Percentiles rank a stretch among this genome's conserved stretches.
These are phyloP conservation scores for Imleria badia DNA, from an alignment of 768 basidiomycete genomes.

Conservation along the genomic window DNA sequence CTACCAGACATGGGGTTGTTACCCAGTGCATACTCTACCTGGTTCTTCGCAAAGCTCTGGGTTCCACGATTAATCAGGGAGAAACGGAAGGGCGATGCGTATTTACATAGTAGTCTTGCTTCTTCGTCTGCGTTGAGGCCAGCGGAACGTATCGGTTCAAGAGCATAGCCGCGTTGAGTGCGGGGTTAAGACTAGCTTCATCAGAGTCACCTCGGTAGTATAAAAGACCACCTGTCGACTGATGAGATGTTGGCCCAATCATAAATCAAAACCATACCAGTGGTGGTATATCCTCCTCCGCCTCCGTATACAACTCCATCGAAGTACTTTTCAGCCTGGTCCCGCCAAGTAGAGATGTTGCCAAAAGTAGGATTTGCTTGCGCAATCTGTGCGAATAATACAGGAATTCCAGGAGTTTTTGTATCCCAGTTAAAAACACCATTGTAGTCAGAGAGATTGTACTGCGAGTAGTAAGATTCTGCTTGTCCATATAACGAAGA, in stretches of 20 bases:
- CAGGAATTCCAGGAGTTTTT: conserved; percentile 70
- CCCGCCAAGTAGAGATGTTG: conserved; percentile 66
- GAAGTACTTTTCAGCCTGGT: conserved; percentile 70
- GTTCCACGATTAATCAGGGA: conserved; percentile 4
- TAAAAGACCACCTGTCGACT: conserved; percentile 65
- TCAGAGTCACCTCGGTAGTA: conserved; percentile 86
- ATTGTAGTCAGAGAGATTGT: conserved; percentile 49
- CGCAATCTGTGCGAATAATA: conserved; percentile 75
- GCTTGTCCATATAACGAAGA: conserved; percentile 62
- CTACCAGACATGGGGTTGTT: conserved; percentile 86
- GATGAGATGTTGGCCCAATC: background rate
- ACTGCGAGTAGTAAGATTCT: conserved; percentile 56
- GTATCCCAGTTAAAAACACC: conserved; percentile 88
- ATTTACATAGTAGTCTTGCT: conserved; percentile 58
- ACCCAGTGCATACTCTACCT: conserved; percentile 82
- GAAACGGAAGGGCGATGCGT: background rate
- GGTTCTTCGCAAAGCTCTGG: conserved; percentile 71
- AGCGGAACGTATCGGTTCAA: conserved; percentile 73
- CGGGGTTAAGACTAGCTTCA: conserved; percentile 77
- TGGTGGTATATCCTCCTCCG: conserved; percentile 56
- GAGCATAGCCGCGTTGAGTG: conserved; percentile 85
- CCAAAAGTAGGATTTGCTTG: conserved; percentile 54
- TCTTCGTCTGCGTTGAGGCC: conserved; percentile 60
- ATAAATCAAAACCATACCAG: conserved; percentile 42
- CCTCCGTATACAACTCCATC: conserved; percentile 64